Percentiles rank a stretch among this genome's conserved stretches.
Evolutionary conservation across 73 alveolate genomes (phyloP).

Genomic region (Blepharisma stoltei): DNA sequence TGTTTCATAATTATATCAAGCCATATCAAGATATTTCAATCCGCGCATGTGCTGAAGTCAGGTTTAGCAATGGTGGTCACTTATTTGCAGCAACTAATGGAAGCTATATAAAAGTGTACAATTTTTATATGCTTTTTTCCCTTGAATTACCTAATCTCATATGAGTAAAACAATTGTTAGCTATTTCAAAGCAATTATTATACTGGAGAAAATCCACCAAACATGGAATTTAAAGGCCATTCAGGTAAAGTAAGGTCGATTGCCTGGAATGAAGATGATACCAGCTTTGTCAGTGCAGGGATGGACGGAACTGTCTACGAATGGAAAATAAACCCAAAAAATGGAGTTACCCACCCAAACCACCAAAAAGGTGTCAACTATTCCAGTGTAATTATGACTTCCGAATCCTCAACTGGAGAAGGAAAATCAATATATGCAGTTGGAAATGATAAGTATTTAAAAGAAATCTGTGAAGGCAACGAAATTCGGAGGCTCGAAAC

Average conservation of each 20-base stretch:
- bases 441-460: slow-evolving; percentile 74
- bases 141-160: too few relatives aligned
- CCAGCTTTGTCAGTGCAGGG: slow-evolving; percentile 88
- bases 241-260: slow-evolving; percentile 83
- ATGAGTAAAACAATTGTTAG: slow-evolving; percentile 54
- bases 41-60: slow-evolving; percentile 80
- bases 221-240: slow-evolving; percentile 38
- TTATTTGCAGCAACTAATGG: slow-evolving; percentile 91
- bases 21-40: slow-evolving; percentile 90
- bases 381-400: slow-evolving; percentile 40
- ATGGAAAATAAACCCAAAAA: slow-evolving; percentile 38
- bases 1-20: slow-evolving; percentile 66
- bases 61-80: slow-evolving; percentile 96
- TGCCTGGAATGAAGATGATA: slow-evolving; percentile 93
- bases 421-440: slow-evolving; percentile 60
- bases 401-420: slow-evolving; percentile 44
- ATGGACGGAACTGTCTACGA: slow-evolving; percentile 82
- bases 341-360: slow-evolving; percentile 38
- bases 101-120: slow-evolving; percentile 71
- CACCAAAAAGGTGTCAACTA: slow-evolving; percentile 67
- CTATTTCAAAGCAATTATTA: too few relatives aligned
- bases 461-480: slow-evolving; percentile 38
- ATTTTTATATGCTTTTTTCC: too few relatives aligned
- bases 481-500: slow-evolving; percentile 61
- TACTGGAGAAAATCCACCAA: slow-evolving; percentile 80